These are phyloP conservation scores for Dillenia turbinata DNA, from an alignment of 164 flowering plant species.

Conservation along the genomic window DNA sequence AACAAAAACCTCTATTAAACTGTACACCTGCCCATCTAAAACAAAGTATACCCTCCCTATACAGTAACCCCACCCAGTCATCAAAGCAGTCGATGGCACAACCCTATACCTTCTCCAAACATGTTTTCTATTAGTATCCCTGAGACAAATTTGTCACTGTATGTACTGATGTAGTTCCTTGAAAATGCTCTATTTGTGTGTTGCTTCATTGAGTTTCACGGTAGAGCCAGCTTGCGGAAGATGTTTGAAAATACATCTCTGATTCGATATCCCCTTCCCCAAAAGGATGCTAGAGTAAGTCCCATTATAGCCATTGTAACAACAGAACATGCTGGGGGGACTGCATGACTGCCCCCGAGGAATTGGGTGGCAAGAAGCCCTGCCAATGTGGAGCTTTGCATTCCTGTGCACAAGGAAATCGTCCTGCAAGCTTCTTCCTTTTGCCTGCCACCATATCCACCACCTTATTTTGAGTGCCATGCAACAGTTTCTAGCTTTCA, in stretches of 20 bases:
- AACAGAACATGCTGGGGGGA: constrained; percentile 93
- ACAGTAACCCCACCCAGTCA: too few relatives aligned
- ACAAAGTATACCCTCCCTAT: too few relatives aligned
- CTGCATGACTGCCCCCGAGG: constrained; percentile 88
- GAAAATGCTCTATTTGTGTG: too few relatives aligned
- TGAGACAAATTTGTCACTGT: too few relatives aligned
- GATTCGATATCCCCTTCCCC: constrained; percentile 77
- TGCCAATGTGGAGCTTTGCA: constrained; percentile 99
- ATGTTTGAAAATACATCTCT: constrained; percentile 47
- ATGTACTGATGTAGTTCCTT: too few relatives aligned
- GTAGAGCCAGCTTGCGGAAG: constrained; percentile 35
- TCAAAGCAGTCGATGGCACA: too few relatives aligned
- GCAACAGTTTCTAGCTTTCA: background rate
- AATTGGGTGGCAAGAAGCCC: constrained; percentile 93
- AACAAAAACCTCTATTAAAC: too few relatives aligned
- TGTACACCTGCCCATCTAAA: too few relatives aligned
- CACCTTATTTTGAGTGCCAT: background rate
- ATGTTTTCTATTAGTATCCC: too few relatives aligned
- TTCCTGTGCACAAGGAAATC: constrained; percentile 86
- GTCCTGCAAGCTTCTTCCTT: constrained; percentile 83
- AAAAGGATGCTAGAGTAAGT: constrained; percentile 83
- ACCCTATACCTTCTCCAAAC: too few relatives aligned
- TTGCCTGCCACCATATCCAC: constrained; percentile 44
- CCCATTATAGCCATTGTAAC: constrained; percentile 99
- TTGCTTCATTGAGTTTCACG: constrained; percentile 25